phyloP scores from a whole-genome alignment of 2,329 filamentous ascomycete species.

The Verticillium dahliae region DNA sequence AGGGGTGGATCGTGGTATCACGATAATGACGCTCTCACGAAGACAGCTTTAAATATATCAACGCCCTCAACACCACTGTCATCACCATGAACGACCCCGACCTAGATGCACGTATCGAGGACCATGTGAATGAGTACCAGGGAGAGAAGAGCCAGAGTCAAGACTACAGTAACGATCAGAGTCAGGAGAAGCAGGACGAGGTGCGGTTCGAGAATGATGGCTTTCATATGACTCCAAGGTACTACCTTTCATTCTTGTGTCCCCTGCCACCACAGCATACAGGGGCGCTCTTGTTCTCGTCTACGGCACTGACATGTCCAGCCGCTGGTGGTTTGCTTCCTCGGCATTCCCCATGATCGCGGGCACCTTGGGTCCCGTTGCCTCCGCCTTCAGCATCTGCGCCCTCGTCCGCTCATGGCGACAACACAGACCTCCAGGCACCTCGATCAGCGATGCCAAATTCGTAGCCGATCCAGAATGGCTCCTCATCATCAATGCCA shows the following conservation, averaged over 20 bases:
- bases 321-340: constrained; percentile 58
- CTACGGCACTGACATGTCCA: constrained; percentile 15
- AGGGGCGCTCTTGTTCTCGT: no score
- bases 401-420: constrained; percentile 79
- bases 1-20: not conserved
- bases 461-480: constrained; percentile 64
- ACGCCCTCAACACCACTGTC: not conserved
- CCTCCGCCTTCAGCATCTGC: constrained; percentile 81
- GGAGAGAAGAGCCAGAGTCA: constrained; percentile 9
- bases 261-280: not conserved
- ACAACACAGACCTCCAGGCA: constrained; percentile 42
- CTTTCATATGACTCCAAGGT: constrained; percentile 38
- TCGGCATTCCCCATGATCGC: constrained; percentile 71
- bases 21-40: not conserved
- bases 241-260: not conserved
- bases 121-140: constrained; percentile 21
- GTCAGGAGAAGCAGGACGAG: constrained; percentile 14
- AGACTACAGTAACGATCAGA: constrained; percentile 2
- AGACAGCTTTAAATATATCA: not conserved
- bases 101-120: constrained; percentile 27
- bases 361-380: constrained; percentile 77
- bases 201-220: constrained; percentile 29
- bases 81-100: constrained; percentile 34
- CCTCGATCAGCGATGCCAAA: constrained; percentile 38
- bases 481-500: constrained; percentile 69